These are phyloP conservation scores for Peniophora sp. DNA, from an alignment of 1,284 basidiomycete species.

Conservation along the genomic window DNA sequence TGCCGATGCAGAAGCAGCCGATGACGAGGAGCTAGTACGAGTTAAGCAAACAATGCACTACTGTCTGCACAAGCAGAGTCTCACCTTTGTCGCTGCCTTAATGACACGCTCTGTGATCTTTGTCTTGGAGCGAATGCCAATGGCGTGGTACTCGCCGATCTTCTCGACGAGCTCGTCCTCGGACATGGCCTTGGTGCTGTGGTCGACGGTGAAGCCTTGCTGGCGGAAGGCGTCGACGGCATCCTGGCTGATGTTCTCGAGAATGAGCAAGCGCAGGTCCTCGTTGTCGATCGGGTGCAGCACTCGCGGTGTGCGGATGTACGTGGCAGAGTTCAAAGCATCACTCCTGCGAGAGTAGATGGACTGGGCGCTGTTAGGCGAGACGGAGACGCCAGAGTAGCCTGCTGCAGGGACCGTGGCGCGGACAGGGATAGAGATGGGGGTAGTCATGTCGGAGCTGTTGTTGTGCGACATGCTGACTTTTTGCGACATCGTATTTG, in stretches of 20 bases:
- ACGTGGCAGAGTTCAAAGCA: conserved; percentile 13
- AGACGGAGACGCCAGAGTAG: conserved; percentile 34
- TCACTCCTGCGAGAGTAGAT: conserved; percentile 31
- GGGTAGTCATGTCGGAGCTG: conserved; percentile 16
- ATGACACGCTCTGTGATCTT: conserved; percentile 90
- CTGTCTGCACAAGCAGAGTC: conserved; percentile 10
- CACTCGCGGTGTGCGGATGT: conserved; percentile 52
- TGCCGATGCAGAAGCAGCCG: conserved; percentile 99
- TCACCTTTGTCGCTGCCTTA: conserved; percentile 75
- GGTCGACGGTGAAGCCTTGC: conserved; percentile 93
- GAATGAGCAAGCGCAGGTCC: conserved; percentile 69
- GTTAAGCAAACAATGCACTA: conserved; percentile 6
- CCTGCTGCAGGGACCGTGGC: conserved; percentile 13
- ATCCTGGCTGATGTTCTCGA: conserved; percentile 94
- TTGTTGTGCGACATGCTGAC: too few relatives aligned
- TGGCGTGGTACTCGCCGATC: conserved; percentile 86
- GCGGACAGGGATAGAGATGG: conserved; percentile 33
- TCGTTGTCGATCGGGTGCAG: conserved; percentile 76
- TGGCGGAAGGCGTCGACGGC: conserved; percentile 79
- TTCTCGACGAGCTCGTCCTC: conserved; percentile 90
- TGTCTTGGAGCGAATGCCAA: conserved; percentile 97
- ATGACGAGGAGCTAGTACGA: conserved; percentile 79
- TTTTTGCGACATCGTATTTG: too few relatives aligned
- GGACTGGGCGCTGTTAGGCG: conserved; percentile 32
- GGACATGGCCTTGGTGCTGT: conserved; percentile 78